A percentile compares a stretch with the other conserved stretches of the same genome.
Conservation (phyloP, 352 stramenopile species). For the Globisporangium acanthophoron region DNA sequence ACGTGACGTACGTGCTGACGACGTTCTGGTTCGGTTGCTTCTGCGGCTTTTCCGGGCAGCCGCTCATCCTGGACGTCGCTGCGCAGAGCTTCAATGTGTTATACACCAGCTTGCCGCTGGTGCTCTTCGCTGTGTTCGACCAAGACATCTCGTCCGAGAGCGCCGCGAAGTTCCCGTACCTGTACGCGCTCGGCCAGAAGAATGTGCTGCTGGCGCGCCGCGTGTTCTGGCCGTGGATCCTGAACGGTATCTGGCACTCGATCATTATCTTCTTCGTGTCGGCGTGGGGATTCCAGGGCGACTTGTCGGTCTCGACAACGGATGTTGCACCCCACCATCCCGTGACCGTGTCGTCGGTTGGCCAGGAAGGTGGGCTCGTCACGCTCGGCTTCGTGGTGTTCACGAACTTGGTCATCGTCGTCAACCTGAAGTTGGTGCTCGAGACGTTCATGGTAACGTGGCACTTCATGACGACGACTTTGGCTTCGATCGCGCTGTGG, state of each 20-base stretch:
- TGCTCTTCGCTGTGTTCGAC: constrained; percentile 75
- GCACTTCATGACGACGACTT: constrained; percentile 58
- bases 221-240: constrained; percentile 85
- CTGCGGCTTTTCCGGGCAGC: constrained; percentile 71
- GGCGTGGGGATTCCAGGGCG: constrained; percentile 49
- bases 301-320: constrained; percentile 19
- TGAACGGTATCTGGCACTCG: constrained; percentile 80
- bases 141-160: constrained; percentile 71
- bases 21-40: constrained; percentile 85
- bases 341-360: constrained; percentile 30
- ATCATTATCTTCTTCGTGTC: constrained; percentile 82
- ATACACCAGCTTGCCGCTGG: constrained; percentile 69
- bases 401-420: constrained; percentile 68
- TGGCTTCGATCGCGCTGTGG: constrained; percentile 54
- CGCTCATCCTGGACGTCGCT: constrained; percentile 70
- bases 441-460: constrained; percentile 73
- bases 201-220: constrained; percentile 46
- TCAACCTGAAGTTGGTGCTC: constrained; percentile 74
- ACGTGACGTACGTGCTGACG: constrained; percentile 79
- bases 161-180: constrained; percentile 50
- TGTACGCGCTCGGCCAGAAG: constrained; percentile 68
- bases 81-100: constrained; percentile 83
- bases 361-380: constrained; percentile 47
- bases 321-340: constrained; percentile 14
- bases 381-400: constrained; percentile 79